Base-by-base conservation (phyloP, 2,329 filamentous ascomycete genomes). In the Monosporascus sp. region DNA sequence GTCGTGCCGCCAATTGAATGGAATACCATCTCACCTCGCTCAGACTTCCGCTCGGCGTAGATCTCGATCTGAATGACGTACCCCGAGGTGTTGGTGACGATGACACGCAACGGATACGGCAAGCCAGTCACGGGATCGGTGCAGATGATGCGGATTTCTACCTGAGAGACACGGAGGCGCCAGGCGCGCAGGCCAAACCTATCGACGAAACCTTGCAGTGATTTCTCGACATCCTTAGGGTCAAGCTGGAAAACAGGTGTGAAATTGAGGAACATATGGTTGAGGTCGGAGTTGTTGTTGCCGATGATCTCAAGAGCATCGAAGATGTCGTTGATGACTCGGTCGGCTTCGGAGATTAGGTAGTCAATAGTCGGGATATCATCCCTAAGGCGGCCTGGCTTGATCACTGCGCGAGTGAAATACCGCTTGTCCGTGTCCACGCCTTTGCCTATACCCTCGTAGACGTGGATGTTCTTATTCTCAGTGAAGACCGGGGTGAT, bases 251-350 rank as follows among this genome's bases (percentile, higher is more conserved):
- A 97, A 54, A 97, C 89, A 9, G 92, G 90, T 0, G 90, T 94
- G 78, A 99, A 99, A 82, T 99, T 97, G 81, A 99, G 94, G 79
- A 99, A 99, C 81, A 99, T 94, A 77, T 99, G 94, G 80, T 99
- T 99, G 68, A 99, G 82, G 79, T 99, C 94, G 49, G 94, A 96
- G 77, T 96, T 95, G 78, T 97, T 97, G 81, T 96, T 97, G 68
- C 94, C 94, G 68, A 97, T 95, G 64, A 99, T 97, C 80, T 99
- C 94, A 54, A 99, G 80, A 45, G 94, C 94, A 68, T 99, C 94
- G 50, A 97, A 84, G 66, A 99, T 97, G 69, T 99, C 94, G 70
- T 90, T 97, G 82, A 99, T 92, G 63, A 97, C 81, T 58, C 94
- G 87, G 68, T 99, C 93, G 39, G 93, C 92, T 77, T 99, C 94